Conservation (phyloP, 371 early-diverging fungal species). For the Mortierella sp. region DNA sequence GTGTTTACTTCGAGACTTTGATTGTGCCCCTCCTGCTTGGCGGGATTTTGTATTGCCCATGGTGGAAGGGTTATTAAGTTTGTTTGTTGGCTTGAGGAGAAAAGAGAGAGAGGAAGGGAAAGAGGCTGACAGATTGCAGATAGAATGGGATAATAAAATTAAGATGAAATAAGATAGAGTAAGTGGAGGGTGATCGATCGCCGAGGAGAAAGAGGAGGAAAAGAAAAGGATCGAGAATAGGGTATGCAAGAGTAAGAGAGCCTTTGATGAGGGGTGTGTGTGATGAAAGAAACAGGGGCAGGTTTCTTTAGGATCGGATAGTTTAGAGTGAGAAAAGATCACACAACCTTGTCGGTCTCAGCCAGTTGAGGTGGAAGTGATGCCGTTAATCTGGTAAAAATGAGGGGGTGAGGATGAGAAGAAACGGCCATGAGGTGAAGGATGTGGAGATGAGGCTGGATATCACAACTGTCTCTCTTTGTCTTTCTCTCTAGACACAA, state of each 20-base stretch:
- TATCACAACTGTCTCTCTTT: not conserved
- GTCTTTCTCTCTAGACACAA: not conserved
- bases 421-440: not conserved
- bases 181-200: not conserved
- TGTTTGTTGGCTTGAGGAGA: not conserved
- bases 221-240: not conserved
- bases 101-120: conserved; percentile 2
- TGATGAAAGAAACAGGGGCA: not conserved
- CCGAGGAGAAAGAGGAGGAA: not conserved
- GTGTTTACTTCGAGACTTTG: conserved; percentile 21
- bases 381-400: not conserved
- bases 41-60: conserved; percentile 53
- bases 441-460: not conserved
- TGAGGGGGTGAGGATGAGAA: not conserved
- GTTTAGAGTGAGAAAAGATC: not conserved
- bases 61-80: conserved; percentile 2
- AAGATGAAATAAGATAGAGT: conserved; percentile 3
- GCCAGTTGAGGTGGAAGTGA: not conserved
- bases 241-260: not conserved
- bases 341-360: conserved; percentile 1
- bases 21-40: conserved; percentile 17
- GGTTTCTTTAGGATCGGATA: not conserved
- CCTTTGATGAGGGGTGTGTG: no score
- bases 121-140: conserved; percentile 12
- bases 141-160: not conserved